These are phyloP conservation scores for Aspergillus pseudonomiae DNA, from an alignment of 2,329 filamentous ascomycete genomes.

Conservation along the genomic window DNA sequence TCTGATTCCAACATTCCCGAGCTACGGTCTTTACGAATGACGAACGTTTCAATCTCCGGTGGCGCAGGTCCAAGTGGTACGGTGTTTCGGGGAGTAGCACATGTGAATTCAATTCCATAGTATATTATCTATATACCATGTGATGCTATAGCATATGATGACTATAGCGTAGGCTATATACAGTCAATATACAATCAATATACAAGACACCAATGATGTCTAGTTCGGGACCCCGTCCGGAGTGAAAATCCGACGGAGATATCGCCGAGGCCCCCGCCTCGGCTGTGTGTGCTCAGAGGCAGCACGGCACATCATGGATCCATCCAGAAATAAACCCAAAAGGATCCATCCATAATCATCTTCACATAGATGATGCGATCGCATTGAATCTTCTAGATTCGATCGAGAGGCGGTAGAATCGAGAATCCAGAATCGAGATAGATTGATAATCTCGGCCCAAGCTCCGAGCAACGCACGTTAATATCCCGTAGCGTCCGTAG, in stretches of 20 bases:
- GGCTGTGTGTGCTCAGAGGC: too few species aligned
- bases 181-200: background rate
- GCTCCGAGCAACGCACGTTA: background rate
- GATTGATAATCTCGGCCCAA: background rate
- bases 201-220: background rate
- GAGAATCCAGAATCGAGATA: background rate
- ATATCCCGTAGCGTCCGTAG: too few species aligned
- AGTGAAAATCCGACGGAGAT: background rate
- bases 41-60: background rate
- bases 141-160: background rate
- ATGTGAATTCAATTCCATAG: background rate
- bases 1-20: background rate
- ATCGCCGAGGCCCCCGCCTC: background rate
- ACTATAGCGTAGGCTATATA: background rate
- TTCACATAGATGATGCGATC: background rate
- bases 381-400: too few species aligned
- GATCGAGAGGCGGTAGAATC: too few species aligned
- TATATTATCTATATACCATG: background rate
- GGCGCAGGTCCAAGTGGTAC: background rate
- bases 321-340: too few species aligned
- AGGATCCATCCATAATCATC: background rate
- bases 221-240: too few species aligned
- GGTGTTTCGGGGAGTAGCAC: background rate
- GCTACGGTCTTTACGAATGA: background rate
- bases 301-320: too few species aligned